Percentiles rank a stretch among this genome's conserved stretches.
Evolutionary conservation across 371 early-diverging fungal genomes (phyloP).

Genomic region (Batkoa obscura): DNA sequence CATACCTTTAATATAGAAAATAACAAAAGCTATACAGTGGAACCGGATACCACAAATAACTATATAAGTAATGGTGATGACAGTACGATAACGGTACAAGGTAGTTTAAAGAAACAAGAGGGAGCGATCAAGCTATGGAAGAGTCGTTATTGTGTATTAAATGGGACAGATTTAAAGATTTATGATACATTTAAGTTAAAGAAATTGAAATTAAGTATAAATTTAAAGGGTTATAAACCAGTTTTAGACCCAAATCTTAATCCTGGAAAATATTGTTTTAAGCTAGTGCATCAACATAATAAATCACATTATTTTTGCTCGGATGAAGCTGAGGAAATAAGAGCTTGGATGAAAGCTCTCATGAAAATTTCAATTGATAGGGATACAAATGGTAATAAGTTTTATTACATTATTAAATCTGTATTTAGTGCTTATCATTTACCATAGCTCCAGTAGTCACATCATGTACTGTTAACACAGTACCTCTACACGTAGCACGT

Average conservation of each 20-base stretch:
- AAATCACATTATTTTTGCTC: slow-evolving; percentile 37
- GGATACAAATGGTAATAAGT: slow-evolving; percentile 20
- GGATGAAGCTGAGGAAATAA: slow-evolving; percentile 22
- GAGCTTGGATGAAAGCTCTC: slow-evolving; percentile 31
- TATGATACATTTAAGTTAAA: slow-evolving; percentile 38
- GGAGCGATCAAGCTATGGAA: slow-evolving; percentile 46
- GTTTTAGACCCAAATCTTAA: slow-evolving; percentile 32
- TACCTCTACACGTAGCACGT: slow-evolving; percentile 35
- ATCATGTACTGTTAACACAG: slow-evolving; percentile 35
- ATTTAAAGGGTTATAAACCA: slow-evolving; percentile 27
- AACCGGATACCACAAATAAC: not conserved
- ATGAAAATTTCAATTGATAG: slow-evolving; percentile 46
- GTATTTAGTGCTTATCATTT: not conserved
- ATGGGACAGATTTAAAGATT: slow-evolving; percentile 35
- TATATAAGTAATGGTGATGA: slow-evolving; percentile 7
- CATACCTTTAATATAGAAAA: not conserved
- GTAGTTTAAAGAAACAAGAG: slow-evolving; percentile 39
- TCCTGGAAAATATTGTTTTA: slow-evolving; percentile 40
- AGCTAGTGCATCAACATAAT: slow-evolving; percentile 31
- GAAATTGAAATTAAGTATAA: slow-evolving; percentile 27
- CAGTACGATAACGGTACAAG: not conserved
- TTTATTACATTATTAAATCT: not conserved
- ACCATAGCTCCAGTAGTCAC: slow-evolving; percentile 38
- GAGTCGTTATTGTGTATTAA: slow-evolving; percentile 44
- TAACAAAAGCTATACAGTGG: not conserved